Conservation (phyloP, 495 filamentous ascomycete species). For the Staphylotrichum tortipilum region DNA sequence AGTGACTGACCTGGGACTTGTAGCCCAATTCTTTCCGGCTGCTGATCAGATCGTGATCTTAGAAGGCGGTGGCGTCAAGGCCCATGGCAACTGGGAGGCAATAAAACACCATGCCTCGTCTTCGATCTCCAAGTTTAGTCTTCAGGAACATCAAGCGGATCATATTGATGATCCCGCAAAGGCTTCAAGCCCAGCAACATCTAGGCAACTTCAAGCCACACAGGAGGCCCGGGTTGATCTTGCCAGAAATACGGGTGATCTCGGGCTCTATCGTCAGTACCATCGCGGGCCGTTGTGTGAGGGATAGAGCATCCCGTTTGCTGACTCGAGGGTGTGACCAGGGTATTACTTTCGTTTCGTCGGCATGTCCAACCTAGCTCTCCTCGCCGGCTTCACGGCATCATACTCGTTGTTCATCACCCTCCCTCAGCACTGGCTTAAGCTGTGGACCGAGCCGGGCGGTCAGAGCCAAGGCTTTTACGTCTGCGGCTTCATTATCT, state of each 20-base stretch:
- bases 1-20: no score
- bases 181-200: background rate
- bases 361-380: slow-evolving; percentile 38
- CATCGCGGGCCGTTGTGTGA: background rate
- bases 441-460: slow-evolving; percentile 28
- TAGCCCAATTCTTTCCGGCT: slow-evolving; percentile 14
- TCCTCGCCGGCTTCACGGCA: slow-evolving; percentile 28
- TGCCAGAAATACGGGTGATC: slow-evolving; percentile 14
- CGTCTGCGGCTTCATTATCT: slow-evolving; percentile 21
- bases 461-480: slow-evolving; percentile 16
- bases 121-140: slow-evolving; percentile 14
- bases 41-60: slow-evolving; percentile 20
- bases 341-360: slow-evolving; percentile 50
- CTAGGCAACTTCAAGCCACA: background rate
- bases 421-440: slow-evolving; percentile 34
- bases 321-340: slow-evolving; percentile 10
- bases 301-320: background rate
- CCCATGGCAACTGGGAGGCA: slow-evolving; percentile 19
- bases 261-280: slow-evolving; percentile 20
- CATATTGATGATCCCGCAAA: background rate
- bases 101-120: background rate
- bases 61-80: slow-evolving; percentile 9
- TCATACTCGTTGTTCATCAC: slow-evolving; percentile 30
- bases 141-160: background rate
- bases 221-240: slow-evolving; percentile 6